Base-by-base conservation (phyloP, 2,329 filamentous ascomycete species). In the Rutstroemia sp. region DNA sequence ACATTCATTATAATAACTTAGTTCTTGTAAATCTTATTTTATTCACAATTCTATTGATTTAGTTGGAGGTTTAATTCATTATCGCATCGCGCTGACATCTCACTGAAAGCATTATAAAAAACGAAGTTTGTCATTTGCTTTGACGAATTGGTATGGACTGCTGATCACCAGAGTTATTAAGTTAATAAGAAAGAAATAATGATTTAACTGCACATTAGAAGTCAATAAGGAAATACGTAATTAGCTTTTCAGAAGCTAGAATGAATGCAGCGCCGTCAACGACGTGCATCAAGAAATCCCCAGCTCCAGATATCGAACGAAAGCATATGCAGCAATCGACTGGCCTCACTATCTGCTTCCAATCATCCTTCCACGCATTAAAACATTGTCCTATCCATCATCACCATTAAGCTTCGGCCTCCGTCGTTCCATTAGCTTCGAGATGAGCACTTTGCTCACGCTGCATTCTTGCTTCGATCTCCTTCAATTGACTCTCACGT, bases 381-480 rank as follows among this genome's bases (percentile, higher is more conserved):
- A 61, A 57, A 56, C 52, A 54, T 39, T 52, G 50, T 45, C 37
- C 56, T 49, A 30, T 50, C 54, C 27, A 48, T 58, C 55, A 49
- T 60, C 23, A 41, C 58, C 37, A 52, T 58, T 61, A 67, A 58
- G 61, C 61, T 58, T 65, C 64, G n/a, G 64, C 39, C 19, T 67
- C 63, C 25, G 61, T 58, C 19, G 58, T 60, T 57, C 64, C 66
- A 54, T 69, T 68, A 9, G 73, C 71, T 25, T 72, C 69, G 38
- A 74, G 70, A 49, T 70, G 67, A 49, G 78, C 76, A 70, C 82
- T 86, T 63, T 85, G 80, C 76, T 95, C 90, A 72, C 92, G 86
- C 71, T 92, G 86, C 92, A 97, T 96, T 71, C 92, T 88, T 62
- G 92, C 92, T 77, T 97, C 92, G 71, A 99, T 96, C 80, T 99